These are phyloP conservation scores for Microcyclosporella mali DNA, from an alignment of 2,329 filamentous ascomycete genomes.

Conservation along the genomic window DNA sequence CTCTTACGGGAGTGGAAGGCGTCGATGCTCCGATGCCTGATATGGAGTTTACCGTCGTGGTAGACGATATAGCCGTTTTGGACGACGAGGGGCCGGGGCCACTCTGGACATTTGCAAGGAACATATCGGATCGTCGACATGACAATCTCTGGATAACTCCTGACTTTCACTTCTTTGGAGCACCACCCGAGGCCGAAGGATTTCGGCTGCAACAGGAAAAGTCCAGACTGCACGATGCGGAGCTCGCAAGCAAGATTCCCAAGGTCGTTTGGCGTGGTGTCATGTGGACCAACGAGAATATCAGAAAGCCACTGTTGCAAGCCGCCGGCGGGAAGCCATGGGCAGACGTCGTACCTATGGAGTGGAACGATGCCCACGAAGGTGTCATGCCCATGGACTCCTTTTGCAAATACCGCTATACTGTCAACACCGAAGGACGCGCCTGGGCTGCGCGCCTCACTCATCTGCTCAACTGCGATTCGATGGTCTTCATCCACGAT, in stretches of 20 bases:
- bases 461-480: constrained; percentile 26
- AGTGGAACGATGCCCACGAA: constrained; percentile 19
- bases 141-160: constrained; percentile 18
- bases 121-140: constrained; percentile 15
- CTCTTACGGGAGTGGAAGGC: constrained; percentile 15
- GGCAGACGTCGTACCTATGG: constrained; percentile 31
- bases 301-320: constrained; percentile 29
- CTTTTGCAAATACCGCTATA: constrained; percentile 25
- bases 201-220: constrained; percentile 16
- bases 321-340: constrained; percentile 29
- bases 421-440: constrained; percentile 27
- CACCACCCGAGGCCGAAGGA: constrained; percentile 15
- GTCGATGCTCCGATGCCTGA: constrained; percentile 16
- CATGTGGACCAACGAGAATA: constrained; percentile 20
- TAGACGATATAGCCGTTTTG: constrained; percentile 15
- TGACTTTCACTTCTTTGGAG: constrained; percentile 20
- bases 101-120: constrained; percentile 14
- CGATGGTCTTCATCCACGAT: constrained; percentile 22
- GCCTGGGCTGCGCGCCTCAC: constrained; percentile 26
- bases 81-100: constrained; percentile 6
- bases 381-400: constrained; percentile 20
- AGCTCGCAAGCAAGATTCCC: constrained; percentile 23
- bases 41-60: constrained; percentile 17
- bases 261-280: constrained; percentile 30
- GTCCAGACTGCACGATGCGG: constrained; percentile 17